These are phyloP conservation scores for Chlorella sp. DNA, from an alignment of 139 green algal genomes.

Conservation along the genomic window DNA sequence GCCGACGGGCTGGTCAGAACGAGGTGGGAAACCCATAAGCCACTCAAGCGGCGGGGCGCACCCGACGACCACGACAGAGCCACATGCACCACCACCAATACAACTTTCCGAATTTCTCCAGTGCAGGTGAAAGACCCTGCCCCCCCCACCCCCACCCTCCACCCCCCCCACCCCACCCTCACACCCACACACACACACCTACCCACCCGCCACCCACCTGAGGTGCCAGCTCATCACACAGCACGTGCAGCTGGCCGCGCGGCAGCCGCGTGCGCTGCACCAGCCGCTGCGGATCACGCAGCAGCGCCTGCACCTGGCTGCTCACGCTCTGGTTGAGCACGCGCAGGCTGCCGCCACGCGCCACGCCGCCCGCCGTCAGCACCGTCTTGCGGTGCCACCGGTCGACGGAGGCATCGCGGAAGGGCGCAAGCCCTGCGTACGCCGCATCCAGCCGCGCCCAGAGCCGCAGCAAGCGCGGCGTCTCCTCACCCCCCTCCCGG, in stretches of 20 bases:
- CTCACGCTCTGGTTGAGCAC: constrained; percentile 78
- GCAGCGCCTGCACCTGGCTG: constrained; percentile 56
- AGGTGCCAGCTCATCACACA: constrained; percentile 6
- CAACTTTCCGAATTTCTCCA: constrained; percentile 44
- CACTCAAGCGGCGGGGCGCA: constrained; percentile 1
- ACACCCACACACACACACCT: background rate
- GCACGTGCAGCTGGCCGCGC: background rate
- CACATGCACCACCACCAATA: background rate
- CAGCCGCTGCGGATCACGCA: constrained; percentile 36
- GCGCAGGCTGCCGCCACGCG: constrained; percentile 47
- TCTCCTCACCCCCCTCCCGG: background rate
- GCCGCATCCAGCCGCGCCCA: constrained; percentile 45
- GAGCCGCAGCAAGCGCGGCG: constrained; percentile 6
- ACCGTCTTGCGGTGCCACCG: constrained; percentile 82
- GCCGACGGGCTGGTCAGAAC: no score
- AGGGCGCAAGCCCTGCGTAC: constrained; percentile 44
- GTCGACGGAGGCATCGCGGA: constrained; percentile 75
- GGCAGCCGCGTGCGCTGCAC: constrained; percentile 57
- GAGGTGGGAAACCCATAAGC: background rate
- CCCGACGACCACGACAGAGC: background rate
- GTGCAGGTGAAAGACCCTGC: constrained; percentile 34
- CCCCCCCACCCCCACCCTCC: background rate
- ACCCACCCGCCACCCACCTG: background rate
- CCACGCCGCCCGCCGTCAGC: constrained; percentile 50
- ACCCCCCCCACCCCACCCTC: background rate